Conservation (phyloP, 179 eudicot species). For the Beta macrorhiza region DNA sequence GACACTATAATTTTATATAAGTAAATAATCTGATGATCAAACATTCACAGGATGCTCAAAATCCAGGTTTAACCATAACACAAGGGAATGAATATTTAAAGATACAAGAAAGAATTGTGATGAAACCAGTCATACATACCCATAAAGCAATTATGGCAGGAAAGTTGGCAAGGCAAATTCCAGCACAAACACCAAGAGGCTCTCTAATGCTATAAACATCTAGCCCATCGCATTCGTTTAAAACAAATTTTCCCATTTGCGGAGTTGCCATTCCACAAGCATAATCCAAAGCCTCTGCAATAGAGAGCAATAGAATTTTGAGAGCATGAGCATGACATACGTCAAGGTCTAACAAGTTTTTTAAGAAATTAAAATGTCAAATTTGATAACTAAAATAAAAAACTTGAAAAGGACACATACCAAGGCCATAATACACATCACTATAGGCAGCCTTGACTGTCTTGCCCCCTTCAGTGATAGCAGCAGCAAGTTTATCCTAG, state of each 20-base stretch:
- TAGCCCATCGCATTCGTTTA: slow-evolving; percentile 67
- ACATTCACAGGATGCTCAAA: neutral
- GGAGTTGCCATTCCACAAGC: slow-evolving; percentile 73
- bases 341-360: neutral
- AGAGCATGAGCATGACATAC: neutral
- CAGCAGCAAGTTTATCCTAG: slow-evolving; percentile 73
- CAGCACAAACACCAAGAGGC: slow-evolving; percentile 98
- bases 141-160: slow-evolving; percentile 85
- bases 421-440: slow-evolving; percentile 72
- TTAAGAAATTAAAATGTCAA: no score
- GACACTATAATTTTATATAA: neutral
- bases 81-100: neutral
- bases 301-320: slow-evolving; percentile 15
- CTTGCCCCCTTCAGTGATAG: slow-evolving; percentile 85
- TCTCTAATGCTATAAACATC: slow-evolving; percentile 83
- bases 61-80: slow-evolving; percentile 1
- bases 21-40: neutral
- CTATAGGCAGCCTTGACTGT: slow-evolving; percentile 75
- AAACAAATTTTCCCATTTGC: slow-evolving; percentile 72
- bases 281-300: slow-evolving; percentile 84
- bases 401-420: slow-evolving; percentile 33
- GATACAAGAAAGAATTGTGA: neutral
- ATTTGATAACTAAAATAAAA: neutral
- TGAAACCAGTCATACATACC: slow-evolving; percentile 38
- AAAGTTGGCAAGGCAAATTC: slow-evolving; percentile 78